Evolutionary conservation across 805 yeast genomes (phyloP), one percentile per base, ranked within the genome.

Genomic region (Komagataella populi): DNA sequence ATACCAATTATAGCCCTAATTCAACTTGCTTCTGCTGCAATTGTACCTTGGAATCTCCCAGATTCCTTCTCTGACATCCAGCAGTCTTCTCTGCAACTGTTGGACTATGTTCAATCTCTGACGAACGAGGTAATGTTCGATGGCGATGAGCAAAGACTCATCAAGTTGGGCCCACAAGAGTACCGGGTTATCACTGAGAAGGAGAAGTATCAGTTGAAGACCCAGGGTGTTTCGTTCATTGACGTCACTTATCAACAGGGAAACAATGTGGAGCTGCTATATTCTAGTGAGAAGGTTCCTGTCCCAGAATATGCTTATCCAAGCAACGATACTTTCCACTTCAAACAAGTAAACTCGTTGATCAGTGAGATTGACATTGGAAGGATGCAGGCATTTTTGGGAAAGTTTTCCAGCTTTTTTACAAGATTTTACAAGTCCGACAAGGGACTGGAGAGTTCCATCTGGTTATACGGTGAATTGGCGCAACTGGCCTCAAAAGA

Each of bases 361-460:
- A 61, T 72, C 46, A 57, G 62, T 6, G 53, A 70, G 3, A 77
- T 87, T 52, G 72, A 76, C 55, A 66, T 66, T 51, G 69, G 64
- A 12, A 62, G 65, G 39, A 73, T 85, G 68, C 68, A 75, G 59
- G 65, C 67, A 23, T 77, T 77, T 57, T 71, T 88, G 64, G 77
- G 79, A 18, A 66, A 73, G 49, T 81, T 87, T 61, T 71, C 90
- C 4, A 76, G 84, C 45, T 87, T 87, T 63, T 78, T 70, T 65
- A 82, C 89, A 17, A 74, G 97, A 52, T 86, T 83, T 63, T 87
- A 87, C 68, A 82, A 83, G 62, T 77, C 87, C 1, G 73, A 77
- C 23, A 61, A 74, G n/a, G 97, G 96, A 0, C 64, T 71, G 14
- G 78, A 84, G 54, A 77, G 88, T 58, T 81, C 95, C 6, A 60